phyloP scores from a whole-genome alignment of 306 rosid species.

The Elaeagnus macrophylla region DNA sequence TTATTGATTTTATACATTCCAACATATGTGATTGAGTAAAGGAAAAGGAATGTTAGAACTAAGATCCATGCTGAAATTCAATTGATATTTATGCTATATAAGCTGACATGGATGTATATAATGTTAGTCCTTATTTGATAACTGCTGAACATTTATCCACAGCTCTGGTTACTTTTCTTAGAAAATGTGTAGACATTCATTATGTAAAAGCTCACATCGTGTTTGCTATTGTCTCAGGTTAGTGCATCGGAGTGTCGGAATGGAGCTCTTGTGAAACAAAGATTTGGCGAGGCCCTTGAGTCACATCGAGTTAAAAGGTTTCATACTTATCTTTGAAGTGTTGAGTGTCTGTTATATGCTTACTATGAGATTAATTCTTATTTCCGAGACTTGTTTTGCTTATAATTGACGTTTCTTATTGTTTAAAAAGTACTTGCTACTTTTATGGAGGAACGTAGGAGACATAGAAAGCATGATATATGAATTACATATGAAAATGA shows the following conservation, averaged over 20 bases:
- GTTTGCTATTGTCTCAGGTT: conserved; percentile 31
- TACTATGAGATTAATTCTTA: neutral
- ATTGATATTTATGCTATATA: no score
- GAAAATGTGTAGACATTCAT: conserved; percentile 4
- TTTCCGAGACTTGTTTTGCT: neutral
- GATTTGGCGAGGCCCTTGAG: conserved; percentile 59
- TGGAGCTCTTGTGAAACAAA: conserved; percentile 58
- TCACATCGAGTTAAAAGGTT: conserved; percentile 55
- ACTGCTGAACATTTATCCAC: conserved; percentile 13
- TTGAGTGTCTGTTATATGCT: neutral
- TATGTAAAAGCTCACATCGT: conserved; percentile 4
- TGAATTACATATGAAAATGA: no score
- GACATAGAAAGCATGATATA: conserved; percentile 1
- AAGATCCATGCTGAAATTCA: no score
- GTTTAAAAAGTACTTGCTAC: neutral
- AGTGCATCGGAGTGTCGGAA: conserved; percentile 70
- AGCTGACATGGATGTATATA: no score
- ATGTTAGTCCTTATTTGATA: no score
- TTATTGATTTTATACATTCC: neutral
- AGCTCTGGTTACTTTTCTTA: conserved; percentile 4
- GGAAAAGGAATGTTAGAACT: neutral
- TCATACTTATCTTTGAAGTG: conserved; percentile 5
- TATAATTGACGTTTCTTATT: neutral
- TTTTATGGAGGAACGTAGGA: neutral
- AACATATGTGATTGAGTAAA: neutral